Base-by-base conservation (phyloP, 2,329 filamentous ascomycete genomes). In the Arthrobotrys conoides region DNA sequence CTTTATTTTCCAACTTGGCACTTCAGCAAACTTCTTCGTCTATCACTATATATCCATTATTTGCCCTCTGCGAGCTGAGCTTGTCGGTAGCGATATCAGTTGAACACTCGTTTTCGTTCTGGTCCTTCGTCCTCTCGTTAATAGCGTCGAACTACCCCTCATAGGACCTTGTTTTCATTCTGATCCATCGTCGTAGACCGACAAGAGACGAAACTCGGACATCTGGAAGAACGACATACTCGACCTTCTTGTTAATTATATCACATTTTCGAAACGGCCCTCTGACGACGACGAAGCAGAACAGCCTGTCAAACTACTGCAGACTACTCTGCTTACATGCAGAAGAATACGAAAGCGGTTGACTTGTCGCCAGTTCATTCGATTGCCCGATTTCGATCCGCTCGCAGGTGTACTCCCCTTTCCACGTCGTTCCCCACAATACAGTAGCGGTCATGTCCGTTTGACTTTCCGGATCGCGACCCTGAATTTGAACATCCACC, bases 331-430 rank as follows among this genome's bases (percentile, higher is more conserved):
- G 49, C 65, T 77, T 70, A 77, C 73, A 71, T 77, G 73, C 67
- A 66, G 73, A 63, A 61, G 36, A 36, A 51, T 77, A 77, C 73
- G 67, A 55, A 48, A 48, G 57, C 72, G 48, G 72, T 76, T 77
- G 67, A 77, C 73, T 77, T 71, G 73, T 76, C 73, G 66, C 61
- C 41, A 71, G 73, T 67, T 71, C 73, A 77, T 77, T 71, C 67
- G 67, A 77, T 77, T 77, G 61, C 49, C 70, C 67, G 67, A 67
- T 53, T 68, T 49, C 44, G 66, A 59, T 68, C 49, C 59, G 59
- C 73, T 71, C 51, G 51, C 64, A 46, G 48, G 46, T 55, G 66
- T 44, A 71, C 51, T 71, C 73, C 51, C 67, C 67, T 77, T 71
- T 71, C 67, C 48, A 51, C 51, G 57, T 66, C 70, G 57, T 41